phyloP scores from a whole-genome alignment of 1,284 basidiomycete genomes.

The Coniophora puteana region DNA sequence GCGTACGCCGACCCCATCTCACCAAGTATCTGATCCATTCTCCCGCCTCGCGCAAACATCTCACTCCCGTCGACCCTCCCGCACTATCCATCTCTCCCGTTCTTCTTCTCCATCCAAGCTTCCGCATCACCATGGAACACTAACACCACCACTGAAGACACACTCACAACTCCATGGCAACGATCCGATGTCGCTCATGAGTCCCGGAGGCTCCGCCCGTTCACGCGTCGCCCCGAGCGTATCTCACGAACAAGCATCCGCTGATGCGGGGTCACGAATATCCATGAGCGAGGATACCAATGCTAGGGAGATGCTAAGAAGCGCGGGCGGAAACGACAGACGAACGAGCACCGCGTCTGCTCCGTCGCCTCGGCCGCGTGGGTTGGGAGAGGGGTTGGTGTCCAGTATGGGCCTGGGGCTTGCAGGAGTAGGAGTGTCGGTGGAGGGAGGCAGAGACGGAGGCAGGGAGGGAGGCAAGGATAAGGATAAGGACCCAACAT shows the following conservation, averaged over 20 bases:
- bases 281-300: slow-evolving; percentile 51
- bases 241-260: slow-evolving; percentile 57
- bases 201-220: slow-evolving; percentile 26
- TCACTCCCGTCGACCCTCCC: slow-evolving; percentile 17
- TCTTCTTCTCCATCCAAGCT: slow-evolving; percentile 30
- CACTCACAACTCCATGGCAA: slow-evolving; percentile 32
- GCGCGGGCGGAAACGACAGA: slow-evolving; percentile 66
- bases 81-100: slow-evolving; percentile 21
- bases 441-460: slow-evolving; percentile 18
- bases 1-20: background rate
- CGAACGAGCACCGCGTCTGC: slow-evolving; percentile 49
- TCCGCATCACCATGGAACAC: slow-evolving; percentile 21
- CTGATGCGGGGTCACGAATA: too few species aligned
- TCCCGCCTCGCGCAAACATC: slow-evolving; percentile 9
- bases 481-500: slow-evolving; percentile 34
- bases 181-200: slow-evolving; percentile 22
- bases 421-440: too few species aligned
- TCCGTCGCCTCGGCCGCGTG: slow-evolving; percentile 32
- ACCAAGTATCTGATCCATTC: background rate
- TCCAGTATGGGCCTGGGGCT: slow-evolving; percentile 21
- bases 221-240: slow-evolving; percentile 64
- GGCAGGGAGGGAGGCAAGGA: slow-evolving; percentile 15
- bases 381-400: slow-evolving; percentile 29
- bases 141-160: slow-evolving; percentile 23
- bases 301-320: slow-evolving; percentile 79